Evolutionary conservation across 495 filamentous ascomycete species (phyloP).

Genomic region (Aspergillus hancockii): DNA sequence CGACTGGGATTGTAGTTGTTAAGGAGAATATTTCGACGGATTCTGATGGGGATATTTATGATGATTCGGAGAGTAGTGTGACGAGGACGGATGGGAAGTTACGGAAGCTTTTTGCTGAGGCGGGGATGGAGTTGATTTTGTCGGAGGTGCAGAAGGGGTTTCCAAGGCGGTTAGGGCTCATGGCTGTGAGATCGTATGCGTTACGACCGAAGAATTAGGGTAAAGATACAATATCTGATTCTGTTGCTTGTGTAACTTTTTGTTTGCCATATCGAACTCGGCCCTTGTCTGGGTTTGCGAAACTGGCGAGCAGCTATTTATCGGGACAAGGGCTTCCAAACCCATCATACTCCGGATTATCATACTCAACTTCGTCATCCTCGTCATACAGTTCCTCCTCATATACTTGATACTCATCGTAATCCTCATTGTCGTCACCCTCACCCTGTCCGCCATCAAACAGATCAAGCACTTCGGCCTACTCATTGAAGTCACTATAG

Average conservation of each 20-base stretch:
- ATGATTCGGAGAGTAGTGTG: slow-evolving; percentile 75
- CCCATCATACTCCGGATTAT: no score
- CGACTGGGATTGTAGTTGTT: slow-evolving; percentile 62
- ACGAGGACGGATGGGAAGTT: slow-evolving; percentile 76
- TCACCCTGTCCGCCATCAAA: background rate
- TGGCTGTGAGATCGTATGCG: slow-evolving; percentile 73
- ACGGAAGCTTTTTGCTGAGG: slow-evolving; percentile 64
- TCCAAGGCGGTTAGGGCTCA: slow-evolving; percentile 59
- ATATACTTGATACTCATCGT: no score
- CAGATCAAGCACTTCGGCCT: slow-evolving; percentile 10
- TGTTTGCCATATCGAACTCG: background rate
- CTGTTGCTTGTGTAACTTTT: background rate
- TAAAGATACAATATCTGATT: no score
- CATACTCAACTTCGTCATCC: no score
- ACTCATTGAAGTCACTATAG: slow-evolving; percentile 10
- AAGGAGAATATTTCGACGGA: slow-evolving; percentile 82
- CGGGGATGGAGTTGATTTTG: slow-evolving; percentile 63
- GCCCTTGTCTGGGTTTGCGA: no score
- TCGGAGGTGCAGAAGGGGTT: slow-evolving; percentile 78
- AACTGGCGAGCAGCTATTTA: no score
- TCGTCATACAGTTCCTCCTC: no score
- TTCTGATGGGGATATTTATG: slow-evolving; percentile 65
- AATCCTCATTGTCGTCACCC: no score
- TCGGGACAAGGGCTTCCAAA: no score
- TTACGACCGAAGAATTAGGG: slow-evolving; percentile 37